Evolutionary conservation across 2,329 filamentous ascomycete genomes (phyloP).

Genomic region (Calonectria fujianensis): DNA sequence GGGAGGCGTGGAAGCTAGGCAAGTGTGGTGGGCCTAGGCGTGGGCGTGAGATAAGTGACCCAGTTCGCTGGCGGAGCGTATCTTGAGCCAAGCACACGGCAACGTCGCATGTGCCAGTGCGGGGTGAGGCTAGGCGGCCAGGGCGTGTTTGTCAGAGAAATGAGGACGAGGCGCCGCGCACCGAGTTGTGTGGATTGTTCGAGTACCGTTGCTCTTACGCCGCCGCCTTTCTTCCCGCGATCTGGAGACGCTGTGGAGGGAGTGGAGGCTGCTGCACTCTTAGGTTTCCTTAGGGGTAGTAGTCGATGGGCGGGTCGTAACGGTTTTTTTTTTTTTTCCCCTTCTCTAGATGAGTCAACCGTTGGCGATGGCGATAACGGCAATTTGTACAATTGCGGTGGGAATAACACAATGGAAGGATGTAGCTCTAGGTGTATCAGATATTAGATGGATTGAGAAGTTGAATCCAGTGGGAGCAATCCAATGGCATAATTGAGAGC

Average conservation of each 20-base stretch:
- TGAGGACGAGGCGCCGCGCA: neutral
- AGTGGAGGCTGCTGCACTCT: conserved; percentile 24
- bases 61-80: conserved; percentile 25
- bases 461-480: neutral
- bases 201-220: neutral
- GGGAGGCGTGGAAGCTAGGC: conserved; percentile 33
- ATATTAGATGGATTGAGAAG: neutral
- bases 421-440: neutral
- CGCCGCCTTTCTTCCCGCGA: conserved; percentile 23
- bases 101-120: conserved; percentile 30
- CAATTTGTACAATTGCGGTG: conserved; percentile 4
- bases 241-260: conserved; percentile 20
- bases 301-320: conserved; percentile 22
- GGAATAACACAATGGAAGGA: neutral
- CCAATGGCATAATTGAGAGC: neutral
- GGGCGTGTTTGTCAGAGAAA: conserved; percentile 28
- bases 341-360: neutral
- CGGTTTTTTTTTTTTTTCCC: conserved; percentile 26
- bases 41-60: conserved; percentile 29
- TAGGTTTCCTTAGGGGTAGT: conserved; percentile 7
- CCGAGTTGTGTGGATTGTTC: conserved; percentile 14
- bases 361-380: conserved; percentile 17
- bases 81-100: conserved; percentile 20
- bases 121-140: conserved; percentile 30
- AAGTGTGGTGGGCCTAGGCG: conserved; percentile 23